Evolutionary conservation across 495 filamentous ascomycete species (phyloP).

Genomic region (Aspergillus bridgeri): DNA sequence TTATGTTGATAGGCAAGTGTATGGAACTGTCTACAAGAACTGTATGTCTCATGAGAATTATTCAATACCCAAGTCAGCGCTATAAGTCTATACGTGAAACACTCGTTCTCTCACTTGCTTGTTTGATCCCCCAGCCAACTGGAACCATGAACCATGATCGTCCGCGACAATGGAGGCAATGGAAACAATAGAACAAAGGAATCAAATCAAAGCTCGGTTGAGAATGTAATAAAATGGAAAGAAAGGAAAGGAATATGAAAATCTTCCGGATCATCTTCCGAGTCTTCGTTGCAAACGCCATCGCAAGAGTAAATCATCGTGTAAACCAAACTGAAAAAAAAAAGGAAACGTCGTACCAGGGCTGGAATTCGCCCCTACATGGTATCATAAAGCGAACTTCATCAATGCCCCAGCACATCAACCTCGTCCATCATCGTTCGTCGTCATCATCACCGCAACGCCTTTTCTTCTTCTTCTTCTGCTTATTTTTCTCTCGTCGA

Average conservation of each 20-base stretch:
- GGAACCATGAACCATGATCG: background rate
- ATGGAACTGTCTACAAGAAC: background rate
- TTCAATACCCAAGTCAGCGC: constrained; percentile 22
- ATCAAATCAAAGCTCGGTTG: background rate
- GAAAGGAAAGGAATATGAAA: constrained; percentile 18
- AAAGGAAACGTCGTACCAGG: constrained; percentile 21
- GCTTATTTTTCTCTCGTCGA: too few species aligned
- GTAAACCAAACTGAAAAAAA: constrained; percentile 22
- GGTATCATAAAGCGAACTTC: constrained; percentile 47
- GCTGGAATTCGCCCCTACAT: constrained; percentile 31
- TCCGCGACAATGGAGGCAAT: background rate
- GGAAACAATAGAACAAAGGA: background rate
- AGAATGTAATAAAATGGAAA: constrained; percentile 8
- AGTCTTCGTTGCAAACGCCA: constrained; percentile 40
- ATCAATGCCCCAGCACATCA: constrained; percentile 28
- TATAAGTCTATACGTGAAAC: constrained; percentile 26
- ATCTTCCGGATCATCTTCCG: constrained; percentile 32
- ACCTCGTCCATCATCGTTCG: constrained; percentile 10
- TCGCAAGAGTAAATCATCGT: constrained; percentile 29
- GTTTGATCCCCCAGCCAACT: constrained; percentile 5
- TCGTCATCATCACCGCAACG: background rate
- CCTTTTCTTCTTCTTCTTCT: background rate
- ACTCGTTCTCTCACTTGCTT: background rate
- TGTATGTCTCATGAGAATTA: background rate
- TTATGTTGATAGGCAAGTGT: too few species aligned